phyloP scores from a whole-genome alignment of 805 yeast genomes.

The Wickerhamomyces ciferrii region DNA sequence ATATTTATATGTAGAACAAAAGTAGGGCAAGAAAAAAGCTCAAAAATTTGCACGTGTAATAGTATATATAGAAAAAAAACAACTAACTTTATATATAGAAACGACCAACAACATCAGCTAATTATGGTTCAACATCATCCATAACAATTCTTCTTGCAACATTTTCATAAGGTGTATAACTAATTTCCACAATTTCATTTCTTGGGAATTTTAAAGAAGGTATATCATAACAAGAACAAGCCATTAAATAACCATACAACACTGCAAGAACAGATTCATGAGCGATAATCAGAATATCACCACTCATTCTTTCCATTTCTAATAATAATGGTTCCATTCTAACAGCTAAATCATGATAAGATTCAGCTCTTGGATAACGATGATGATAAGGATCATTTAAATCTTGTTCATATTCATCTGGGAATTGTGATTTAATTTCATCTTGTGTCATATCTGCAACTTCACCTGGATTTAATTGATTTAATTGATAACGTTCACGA shows the following conservation, averaged over 20 bases:
- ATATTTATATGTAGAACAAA: no score
- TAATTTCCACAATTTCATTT: constrained; percentile 79
- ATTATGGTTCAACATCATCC: constrained; percentile 11
- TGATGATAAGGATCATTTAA: constrained; percentile 84
- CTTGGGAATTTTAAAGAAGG: constrained; percentile 76
- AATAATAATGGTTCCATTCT: constrained; percentile 88
- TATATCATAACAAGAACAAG: constrained; percentile 80
- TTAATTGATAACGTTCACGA: constrained; percentile 74
- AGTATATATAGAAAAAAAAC: no score
- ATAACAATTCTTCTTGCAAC: constrained; percentile 49
- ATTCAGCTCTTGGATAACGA: constrained; percentile 87
- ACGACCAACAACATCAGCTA: no score
- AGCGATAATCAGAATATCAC: constrained; percentile 85
- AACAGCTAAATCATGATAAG: constrained; percentile 93
- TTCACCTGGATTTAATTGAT: constrained; percentile 86
- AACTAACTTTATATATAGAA: no score
- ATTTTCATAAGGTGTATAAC: constrained; percentile 82
- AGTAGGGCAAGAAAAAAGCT: no score
- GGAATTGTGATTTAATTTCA: constrained; percentile 55
- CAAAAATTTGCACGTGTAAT: no score
- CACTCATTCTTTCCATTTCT: constrained; percentile 89
- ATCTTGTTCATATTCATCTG: constrained; percentile 65
- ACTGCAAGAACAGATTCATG: constrained; percentile 89
- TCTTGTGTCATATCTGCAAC: constrained; percentile 64
- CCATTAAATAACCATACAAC: constrained; percentile 92